Evolutionary conservation across 2,329 filamentous ascomycete species (phyloP).

Genomic region (Biscogniauxia sp.): DNA sequence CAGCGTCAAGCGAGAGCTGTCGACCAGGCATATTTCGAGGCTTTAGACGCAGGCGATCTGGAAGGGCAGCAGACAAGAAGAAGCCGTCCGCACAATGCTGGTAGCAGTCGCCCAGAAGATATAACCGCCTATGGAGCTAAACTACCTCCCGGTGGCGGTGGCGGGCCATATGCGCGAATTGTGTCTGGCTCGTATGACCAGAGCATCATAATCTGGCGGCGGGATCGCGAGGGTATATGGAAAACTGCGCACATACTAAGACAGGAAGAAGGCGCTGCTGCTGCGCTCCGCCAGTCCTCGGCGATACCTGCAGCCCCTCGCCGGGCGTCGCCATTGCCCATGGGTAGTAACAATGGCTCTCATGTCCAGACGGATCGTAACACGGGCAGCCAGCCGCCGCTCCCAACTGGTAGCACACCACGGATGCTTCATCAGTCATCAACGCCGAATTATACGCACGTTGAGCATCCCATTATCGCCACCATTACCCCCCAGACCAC

Average conservation of each 20-base stretch:
- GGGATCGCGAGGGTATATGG: slow-evolving; percentile 83
- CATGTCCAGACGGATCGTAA: slow-evolving; percentile 10
- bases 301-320: slow-evolving; percentile 9
- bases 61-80: slow-evolving; percentile 35
- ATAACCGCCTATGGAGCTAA: slow-evolving; percentile 80
- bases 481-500: slow-evolving; percentile 35
- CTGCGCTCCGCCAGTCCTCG: slow-evolving; percentile 38
- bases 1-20: slow-evolving; percentile 68
- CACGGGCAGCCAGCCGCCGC: slow-evolving; percentile 13
- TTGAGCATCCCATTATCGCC: slow-evolving; percentile 33
- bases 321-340: slow-evolving; percentile 13
- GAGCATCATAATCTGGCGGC: slow-evolving; percentile 91
- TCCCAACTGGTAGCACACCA: slow-evolving; percentile 25
- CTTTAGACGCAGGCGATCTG: slow-evolving; percentile 50
- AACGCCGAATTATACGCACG: slow-evolving; percentile 24
- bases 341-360: slow-evolving; percentile 7
- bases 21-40: slow-evolving; percentile 70
- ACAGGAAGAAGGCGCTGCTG: slow-evolving; percentile 66
- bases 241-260: slow-evolving; percentile 70
- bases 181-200: slow-evolving; percentile 97
- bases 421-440: slow-evolving; percentile 25
- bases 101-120: slow-evolving; percentile 71
- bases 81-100: slow-evolving; percentile 58
- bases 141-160: slow-evolving; percentile 85
- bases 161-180: slow-evolving; percentile 87